phyloP scores from a whole-genome alignment of 2,329 filamentous ascomycete species.

The Cytospora piceae region DNA sequence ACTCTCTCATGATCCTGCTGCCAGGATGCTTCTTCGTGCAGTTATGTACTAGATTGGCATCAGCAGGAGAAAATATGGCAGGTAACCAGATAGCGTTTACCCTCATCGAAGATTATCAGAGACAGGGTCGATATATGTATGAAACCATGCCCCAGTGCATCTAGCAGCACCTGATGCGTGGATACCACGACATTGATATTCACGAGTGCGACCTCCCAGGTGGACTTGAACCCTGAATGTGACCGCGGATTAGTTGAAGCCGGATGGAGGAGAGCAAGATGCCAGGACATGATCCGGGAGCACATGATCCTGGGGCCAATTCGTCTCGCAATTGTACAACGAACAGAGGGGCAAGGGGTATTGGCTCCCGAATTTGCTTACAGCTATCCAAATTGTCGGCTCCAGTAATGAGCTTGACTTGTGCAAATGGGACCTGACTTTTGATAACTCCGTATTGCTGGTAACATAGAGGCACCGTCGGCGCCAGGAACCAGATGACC shows the following conservation, averaged over 20 bases:
- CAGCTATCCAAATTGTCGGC: conserved; percentile 73
- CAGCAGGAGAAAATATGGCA: neutral
- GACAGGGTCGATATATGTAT: conserved; percentile 65
- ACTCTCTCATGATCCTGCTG: conserved; percentile 71
- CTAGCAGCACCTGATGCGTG: conserved; percentile 73
- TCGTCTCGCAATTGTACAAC: neutral
- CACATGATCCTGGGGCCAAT: neutral
- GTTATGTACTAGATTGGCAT: conserved; percentile 66
- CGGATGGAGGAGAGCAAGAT: neutral
- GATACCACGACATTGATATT: conserved; percentile 75
- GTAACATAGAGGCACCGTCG: conserved; percentile 67
- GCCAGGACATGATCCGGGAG: neutral
- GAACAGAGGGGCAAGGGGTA: neutral
- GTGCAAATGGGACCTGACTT: conserved; percentile 61
- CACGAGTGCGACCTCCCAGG: conserved; percentile 69
- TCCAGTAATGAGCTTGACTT: conserved; percentile 67
- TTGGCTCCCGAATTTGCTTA: conserved; percentile 39
- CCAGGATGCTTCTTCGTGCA: conserved; percentile 67
- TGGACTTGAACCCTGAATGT: conserved; percentile 50
- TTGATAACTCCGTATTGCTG: conserved; percentile 68
- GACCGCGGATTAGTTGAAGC: neutral
- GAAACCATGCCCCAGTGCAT: conserved; percentile 77
- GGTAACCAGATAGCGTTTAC: conserved; percentile 44
- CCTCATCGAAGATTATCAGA: conserved; percentile 83
- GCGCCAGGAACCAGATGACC: conserved; percentile 75